Percentiles rank a stretch among this genome's conserved stretches.
These are phyloP conservation scores for Sindora glabra DNA, from an alignment of 306 rosid species.

Conservation along the genomic window DNA sequence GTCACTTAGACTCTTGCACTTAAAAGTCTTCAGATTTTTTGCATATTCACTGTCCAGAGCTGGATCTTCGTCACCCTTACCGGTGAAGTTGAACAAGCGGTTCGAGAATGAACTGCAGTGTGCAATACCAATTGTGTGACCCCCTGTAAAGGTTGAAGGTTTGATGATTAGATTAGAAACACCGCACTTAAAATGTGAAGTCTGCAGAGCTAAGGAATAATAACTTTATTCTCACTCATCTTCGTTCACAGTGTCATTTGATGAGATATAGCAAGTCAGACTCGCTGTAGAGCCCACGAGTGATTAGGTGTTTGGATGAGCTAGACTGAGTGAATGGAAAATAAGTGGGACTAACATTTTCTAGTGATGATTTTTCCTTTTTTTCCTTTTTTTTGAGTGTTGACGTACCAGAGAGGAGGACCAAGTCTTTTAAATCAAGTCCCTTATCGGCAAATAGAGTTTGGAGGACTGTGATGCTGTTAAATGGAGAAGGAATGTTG, in stretches of 20 bases:
- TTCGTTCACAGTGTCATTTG: too few species aligned
- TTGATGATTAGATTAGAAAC: background rate
- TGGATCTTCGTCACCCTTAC: conserved; percentile 57
- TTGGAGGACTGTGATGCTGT: conserved; percentile 41
- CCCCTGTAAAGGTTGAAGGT: conserved; percentile 21
- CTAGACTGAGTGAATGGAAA: too few species aligned
- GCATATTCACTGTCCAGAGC: conserved; percentile 34
- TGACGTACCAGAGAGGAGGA: conserved; percentile 45
- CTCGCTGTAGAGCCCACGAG: too few species aligned
- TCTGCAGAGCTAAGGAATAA: background rate
- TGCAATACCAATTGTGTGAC: conserved; percentile 45
- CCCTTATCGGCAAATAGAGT: conserved; percentile 34
- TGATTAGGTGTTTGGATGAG: too few species aligned
- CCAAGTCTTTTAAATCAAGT: conserved; percentile 39
- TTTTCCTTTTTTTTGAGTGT: background rate
- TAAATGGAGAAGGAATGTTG: conserved; percentile 34
- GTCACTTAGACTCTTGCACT: background rate
- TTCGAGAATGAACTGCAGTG: conserved; percentile 36
- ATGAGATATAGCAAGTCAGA: too few species aligned
- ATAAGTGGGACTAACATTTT: too few species aligned
- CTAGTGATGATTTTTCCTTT: too few species aligned
- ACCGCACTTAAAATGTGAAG: background rate
- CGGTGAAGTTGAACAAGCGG: conserved; percentile 44
- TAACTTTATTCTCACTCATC: background rate
- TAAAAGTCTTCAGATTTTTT: conserved; percentile 23